A percentile compares a stretch with the other conserved stretches of the same genome.
Evolutionary conservation across 441 rosid genomes (phyloP).

Genomic region (Populus tomentosa): DNA sequence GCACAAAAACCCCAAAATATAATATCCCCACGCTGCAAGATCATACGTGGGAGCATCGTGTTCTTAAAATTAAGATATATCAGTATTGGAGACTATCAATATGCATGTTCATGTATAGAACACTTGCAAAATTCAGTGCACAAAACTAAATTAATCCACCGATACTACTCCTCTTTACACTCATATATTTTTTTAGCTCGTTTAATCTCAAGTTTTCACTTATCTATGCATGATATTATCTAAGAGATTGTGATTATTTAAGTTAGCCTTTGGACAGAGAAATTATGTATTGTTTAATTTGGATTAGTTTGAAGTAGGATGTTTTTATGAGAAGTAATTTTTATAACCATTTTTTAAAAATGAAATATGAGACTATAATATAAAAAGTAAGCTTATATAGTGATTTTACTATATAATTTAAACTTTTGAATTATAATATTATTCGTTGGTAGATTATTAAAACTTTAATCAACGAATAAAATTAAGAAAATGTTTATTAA

Average conservation of each 20-base stretch:
- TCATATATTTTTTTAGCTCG: too few species aligned
- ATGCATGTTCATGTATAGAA: neutral
- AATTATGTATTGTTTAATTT: too few species aligned
- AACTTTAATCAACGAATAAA: too few species aligned
- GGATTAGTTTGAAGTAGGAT: neutral
- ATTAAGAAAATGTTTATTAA: too few species aligned
- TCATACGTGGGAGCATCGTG: conserved; percentile 17
- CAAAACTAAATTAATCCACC: neutral
- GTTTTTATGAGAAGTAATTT: neutral
- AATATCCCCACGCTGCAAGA: neutral
- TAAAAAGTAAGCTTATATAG: neutral
- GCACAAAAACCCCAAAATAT: neutral
- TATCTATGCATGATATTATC: neutral
- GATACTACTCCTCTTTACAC: neutral
- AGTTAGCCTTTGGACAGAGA: neutral
- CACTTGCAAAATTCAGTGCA: conserved; percentile 19
- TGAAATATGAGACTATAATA: neutral
- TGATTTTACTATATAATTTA: neutral
- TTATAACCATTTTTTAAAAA: too few species aligned
- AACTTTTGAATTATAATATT: too few species aligned
- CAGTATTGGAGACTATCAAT: neutral
- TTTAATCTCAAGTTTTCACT: neutral
- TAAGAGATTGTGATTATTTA: neutral
- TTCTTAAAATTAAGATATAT: neutral
- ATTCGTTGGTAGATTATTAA: too few species aligned